phyloP scores from a whole-genome alignment of 1,284 basidiomycete genomes.

The Singerocomus inundabilis region DNA sequence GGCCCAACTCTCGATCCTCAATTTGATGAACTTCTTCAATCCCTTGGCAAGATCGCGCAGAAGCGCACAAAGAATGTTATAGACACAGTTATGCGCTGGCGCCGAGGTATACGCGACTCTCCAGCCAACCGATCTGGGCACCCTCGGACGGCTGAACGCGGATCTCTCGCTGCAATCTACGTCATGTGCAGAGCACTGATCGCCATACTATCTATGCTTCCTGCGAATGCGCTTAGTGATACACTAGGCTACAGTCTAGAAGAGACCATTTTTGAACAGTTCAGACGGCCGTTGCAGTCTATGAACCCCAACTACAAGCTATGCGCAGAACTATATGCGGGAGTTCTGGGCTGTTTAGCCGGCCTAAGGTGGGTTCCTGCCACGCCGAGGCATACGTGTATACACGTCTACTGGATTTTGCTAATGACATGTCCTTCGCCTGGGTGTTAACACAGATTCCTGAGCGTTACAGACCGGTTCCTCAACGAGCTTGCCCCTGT shows the following conservation, averaged over 20 bases:
- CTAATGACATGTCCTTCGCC: neutral
- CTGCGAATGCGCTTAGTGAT: constrained; percentile 76
- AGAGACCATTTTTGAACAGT: constrained; percentile 84
- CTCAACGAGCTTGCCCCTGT: constrained; percentile 76
- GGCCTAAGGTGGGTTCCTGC: constrained; percentile 57
- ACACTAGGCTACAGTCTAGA: constrained; percentile 77
- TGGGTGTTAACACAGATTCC: constrained; percentile 54
- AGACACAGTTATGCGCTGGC: constrained; percentile 88
- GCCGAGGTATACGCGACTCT: constrained; percentile 70
- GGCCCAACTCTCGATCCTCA: constrained; percentile 70
- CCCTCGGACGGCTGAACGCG: constrained; percentile 57
- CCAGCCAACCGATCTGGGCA: constrained; percentile 48
- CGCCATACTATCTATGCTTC: constrained; percentile 68
- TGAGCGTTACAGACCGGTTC: constrained; percentile 86
- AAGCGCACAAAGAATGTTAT: constrained; percentile 84
- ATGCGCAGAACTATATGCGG: constrained; percentile 79
- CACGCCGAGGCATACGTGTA: neutral
- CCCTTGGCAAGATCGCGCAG: constrained; percentile 84
- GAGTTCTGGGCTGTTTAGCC: constrained; percentile 80
- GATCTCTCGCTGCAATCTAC: constrained; percentile 79
- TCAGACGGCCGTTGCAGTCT: constrained; percentile 63
- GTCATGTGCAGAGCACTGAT: constrained; percentile 86
- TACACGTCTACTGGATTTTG: neutral
- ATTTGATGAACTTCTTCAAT: constrained; percentile 79
- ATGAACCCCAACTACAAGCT: constrained; percentile 73